Evolutionary conservation across 805 yeast species (phyloP).

Genomic region (Cyberlindnera veronae): DNA sequence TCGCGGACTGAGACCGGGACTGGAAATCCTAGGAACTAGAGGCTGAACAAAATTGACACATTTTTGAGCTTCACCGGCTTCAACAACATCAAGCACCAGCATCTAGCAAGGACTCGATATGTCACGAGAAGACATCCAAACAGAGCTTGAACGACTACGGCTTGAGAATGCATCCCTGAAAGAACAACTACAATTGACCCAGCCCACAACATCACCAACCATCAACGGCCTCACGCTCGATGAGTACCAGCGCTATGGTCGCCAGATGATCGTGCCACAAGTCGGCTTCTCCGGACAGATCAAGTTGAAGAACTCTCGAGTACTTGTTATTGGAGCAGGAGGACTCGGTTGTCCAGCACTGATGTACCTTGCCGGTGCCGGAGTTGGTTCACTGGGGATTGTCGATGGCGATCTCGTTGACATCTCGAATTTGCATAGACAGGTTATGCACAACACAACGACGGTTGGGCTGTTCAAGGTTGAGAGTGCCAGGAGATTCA

Average conservation of each 20-base stretch:
- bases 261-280: slow-evolving; percentile 92
- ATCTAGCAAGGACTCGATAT: too few relatives aligned
- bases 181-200: neutral
- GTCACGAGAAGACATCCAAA: too few relatives aligned
- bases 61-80: too few relatives aligned
- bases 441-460: slow-evolving; percentile 69
- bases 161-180: neutral
- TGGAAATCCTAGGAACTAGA: too few relatives aligned
- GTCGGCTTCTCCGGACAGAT: slow-evolving; percentile 53
- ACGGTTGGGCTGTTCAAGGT: slow-evolving; percentile 70
- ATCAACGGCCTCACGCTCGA: slow-evolving; percentile 37
- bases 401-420: slow-evolving; percentile 88
- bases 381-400: slow-evolving; percentile 81
- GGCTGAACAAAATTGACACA: too few relatives aligned
- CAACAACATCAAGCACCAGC: too few relatives aligned
- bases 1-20: too few relatives aligned
- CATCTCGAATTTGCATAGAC: slow-evolving; percentile 82
- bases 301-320: slow-evolving; percentile 50
- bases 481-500: slow-evolving; percentile 64
- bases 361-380: slow-evolving; percentile 81
- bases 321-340: slow-evolving; percentile 91
- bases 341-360: slow-evolving; percentile 94
- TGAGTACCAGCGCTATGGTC: slow-evolving; percentile 82
- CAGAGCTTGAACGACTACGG: too few relatives aligned
- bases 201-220: too few relatives aligned